Evolutionary conservation across 1,284 basidiomycete species (phyloP), one percentile per base, ranked within the genome.

Genomic region (Chalciporus sp.): DNA sequence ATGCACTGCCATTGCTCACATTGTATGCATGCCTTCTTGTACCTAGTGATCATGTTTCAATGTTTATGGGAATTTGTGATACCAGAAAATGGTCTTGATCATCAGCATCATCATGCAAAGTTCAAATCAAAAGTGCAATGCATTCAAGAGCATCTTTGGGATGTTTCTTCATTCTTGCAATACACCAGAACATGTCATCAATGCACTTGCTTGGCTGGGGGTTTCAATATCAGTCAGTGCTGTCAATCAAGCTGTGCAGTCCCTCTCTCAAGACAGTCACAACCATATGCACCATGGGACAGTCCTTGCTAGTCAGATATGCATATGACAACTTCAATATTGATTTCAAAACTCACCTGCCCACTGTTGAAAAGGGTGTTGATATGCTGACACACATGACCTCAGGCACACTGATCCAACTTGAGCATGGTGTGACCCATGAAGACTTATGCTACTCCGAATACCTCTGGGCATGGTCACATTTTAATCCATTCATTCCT

Each of bases 291-390:
- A 19, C 4, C 6, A 48, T 53, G 10, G 46, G 54, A 9, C 17
- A 17, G 20, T 39, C 35, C 1, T n/a, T 41, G 14, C 49, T 53
- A 5, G 40, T 48, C 1, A 4, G 16, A 9, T 48, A 54, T 17
- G 17, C 46, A 35, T 56, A 56, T 29, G 16, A 52, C 10, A 52
- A 52, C 26, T 52, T 56, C 27, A 17, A 56, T 23, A 14, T 49
- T 11, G 39, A 52, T 8, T 6, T 54, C 26, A 54, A 56, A 49
- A 49, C 19, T 7, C 43, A 45, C 3, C 7, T 45, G 14, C 29
- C 9, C 7, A n/a, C 31, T 16, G 27, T 12, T 4, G 28, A 28
- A 11, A 31, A 45, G 27, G 27, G 5, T 5, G 27, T 28, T 5
- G 9, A 28, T 28, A 28, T 9, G 4, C 27, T 28, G 5, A 28